Evolutionary conservation across 225 moss, liverwort and hornwort genomes (phyloP).

Genomic region (Pseudisothecium myosuroides): DNA sequence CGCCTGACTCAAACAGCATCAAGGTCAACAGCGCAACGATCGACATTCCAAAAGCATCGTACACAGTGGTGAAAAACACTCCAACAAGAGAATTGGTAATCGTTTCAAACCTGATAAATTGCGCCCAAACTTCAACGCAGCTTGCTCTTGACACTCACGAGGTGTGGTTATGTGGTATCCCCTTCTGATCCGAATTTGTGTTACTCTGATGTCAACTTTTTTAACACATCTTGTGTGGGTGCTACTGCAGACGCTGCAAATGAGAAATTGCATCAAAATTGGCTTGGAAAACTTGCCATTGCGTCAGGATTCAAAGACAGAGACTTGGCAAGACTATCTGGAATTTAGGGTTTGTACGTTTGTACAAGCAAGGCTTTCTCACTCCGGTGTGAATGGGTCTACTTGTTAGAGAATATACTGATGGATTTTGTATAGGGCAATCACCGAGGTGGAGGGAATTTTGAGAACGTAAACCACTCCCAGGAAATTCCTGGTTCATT

Average conservation of each 20-base stretch:
- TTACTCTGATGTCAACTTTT: background rate
- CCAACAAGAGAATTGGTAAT: background rate
- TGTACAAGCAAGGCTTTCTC: background rate
- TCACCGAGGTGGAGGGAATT: too few species aligned
- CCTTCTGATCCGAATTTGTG: background rate
- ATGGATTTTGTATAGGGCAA: background rate
- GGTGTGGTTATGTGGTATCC: background rate
- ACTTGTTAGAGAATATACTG: background rate
- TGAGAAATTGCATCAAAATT: background rate
- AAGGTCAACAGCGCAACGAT: background rate
- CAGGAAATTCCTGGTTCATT: too few species aligned
- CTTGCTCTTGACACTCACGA: background rate
- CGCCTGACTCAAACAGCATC: background rate
- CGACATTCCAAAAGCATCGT: background rate
- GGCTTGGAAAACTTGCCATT: background rate
- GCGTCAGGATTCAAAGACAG: background rate
- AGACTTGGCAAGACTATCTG: background rate
- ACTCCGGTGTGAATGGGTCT: background rate
- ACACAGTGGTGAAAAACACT: background rate
- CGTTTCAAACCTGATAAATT: background rate
- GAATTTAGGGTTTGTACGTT: background rate
- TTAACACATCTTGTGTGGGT: too few species aligned
- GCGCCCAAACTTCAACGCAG: background rate
- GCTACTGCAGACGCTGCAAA: background rate
- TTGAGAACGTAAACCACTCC: too few species aligned